Base-by-base conservation (phyloP, 1,139 yeast species). In the Williopsis jadinii region DNA sequence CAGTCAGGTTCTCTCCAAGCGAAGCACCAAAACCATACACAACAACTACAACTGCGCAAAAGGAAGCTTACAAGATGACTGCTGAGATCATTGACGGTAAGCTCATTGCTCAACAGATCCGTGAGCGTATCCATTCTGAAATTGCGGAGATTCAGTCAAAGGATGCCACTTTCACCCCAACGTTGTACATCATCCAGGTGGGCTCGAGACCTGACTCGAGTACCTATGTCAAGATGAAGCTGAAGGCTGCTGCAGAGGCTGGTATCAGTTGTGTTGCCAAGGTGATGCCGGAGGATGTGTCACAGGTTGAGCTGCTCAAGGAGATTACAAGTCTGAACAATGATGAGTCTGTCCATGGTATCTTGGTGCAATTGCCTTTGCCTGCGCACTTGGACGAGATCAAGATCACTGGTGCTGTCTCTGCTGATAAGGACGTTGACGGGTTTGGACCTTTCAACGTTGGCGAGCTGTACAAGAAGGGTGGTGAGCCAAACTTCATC, bases 161-260 rank as follows among this genome's bases (percentile, higher is more conserved):
- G 43, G 74, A 77, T 58, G 70, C 78, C 19, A 72, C 70, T 39
- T 84, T 81, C 60, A 64, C 66, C 41, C 92, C 94, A 30, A 71
- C 71, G 39, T 68, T 84, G 51, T 77, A 82, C 38, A 82, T 84
- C 48, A 68, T 84, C 45, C 94, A 84, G 61, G 85, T 84, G 36
- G 94, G 94, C 41, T 65, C 69, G 30, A 71, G 90, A 54, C 86
- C 88, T 8, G 94, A 84, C 55, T 82, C 92, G 1, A 73, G 85
- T 1, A 81, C 87, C 1, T 84, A 84, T 60, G 92, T 84, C 34
- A 72, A 80, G 45, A 79, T 84, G 69, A 84, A 84, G 58, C 64
- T 81, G 44, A 82, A 80, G 59, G 86, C 90, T 6, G 85, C 88
- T 19, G 65, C 71, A 34, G 80, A 80, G 34, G 78, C 86, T 38